phyloP scores from a whole-genome alignment of 148 eudicot genomes.

The Vaccinium myrtillus region DNA sequence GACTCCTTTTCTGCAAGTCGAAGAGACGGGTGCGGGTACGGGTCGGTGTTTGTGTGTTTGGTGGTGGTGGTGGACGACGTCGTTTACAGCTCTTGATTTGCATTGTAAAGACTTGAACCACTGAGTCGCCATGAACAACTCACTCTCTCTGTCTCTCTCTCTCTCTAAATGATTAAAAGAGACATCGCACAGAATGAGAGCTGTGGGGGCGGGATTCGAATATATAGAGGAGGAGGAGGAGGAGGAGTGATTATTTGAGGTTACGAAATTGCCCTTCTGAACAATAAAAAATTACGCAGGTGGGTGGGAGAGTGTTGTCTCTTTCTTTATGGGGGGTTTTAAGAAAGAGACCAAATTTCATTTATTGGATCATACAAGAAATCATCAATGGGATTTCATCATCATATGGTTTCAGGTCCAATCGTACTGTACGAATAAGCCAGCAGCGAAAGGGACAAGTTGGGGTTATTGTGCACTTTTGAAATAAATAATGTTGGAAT shows the following conservation, averaged over 20 bases:
- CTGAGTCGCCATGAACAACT: constrained; percentile 55
- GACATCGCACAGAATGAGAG: constrained; percentile 19
- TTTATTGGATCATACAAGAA: background rate
- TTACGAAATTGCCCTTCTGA: constrained; percentile 18
- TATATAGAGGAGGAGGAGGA: background rate
- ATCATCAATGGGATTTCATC: background rate
- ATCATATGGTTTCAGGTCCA: background rate
- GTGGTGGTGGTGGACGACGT: constrained; percentile 46
- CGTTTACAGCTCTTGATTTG: constrained; percentile 77
- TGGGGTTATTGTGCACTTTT: background rate
- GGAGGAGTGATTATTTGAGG: background rate
- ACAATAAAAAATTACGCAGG: background rate
- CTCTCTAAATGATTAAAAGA: background rate
- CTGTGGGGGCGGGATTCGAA: constrained; percentile 11
- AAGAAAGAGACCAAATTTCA: background rate
- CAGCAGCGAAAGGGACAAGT: background rate
- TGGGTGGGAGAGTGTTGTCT: background rate
- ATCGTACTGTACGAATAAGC: background rate
- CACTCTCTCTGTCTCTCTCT: background rate
- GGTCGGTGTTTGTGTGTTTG: constrained; percentile 21
- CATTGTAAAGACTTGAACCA: constrained; percentile 91
- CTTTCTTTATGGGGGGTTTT: background rate
- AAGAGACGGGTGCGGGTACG: constrained; percentile 19
- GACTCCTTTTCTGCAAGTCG: constrained; percentile 58
- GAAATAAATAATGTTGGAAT: too few species aligned